A percentile compares a stretch with the other conserved stretches of the same genome.
These are phyloP conservation scores for Epichloe bromicola DNA, from an alignment of 2,329 filamentous ascomycete species.

Conservation along the genomic window DNA sequence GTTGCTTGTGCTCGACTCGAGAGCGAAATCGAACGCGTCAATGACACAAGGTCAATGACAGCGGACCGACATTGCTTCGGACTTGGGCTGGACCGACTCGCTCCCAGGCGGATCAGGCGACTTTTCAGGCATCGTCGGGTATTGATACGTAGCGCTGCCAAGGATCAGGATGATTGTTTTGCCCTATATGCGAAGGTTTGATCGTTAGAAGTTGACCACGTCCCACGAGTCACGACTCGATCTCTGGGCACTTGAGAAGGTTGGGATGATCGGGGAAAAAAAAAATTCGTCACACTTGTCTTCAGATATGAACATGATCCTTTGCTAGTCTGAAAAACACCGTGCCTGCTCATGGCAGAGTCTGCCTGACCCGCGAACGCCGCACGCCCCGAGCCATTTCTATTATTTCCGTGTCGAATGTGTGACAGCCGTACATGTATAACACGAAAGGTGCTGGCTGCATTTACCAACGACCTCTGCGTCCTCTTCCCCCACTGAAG, in stretches of 20 bases:
- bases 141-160: too few relatives aligned
- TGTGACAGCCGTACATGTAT: not conserved
- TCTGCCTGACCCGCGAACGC: conserved; percentile 1
- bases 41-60: conserved; percentile 44
- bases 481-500: conserved; percentile 18
- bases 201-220: too few relatives aligned
- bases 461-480: conserved; percentile 16
- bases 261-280: too few relatives aligned
- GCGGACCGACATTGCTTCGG: conserved; percentile 20
- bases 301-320: not conserved
- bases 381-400: not conserved
- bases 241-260: too few relatives aligned
- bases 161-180: too few relatives aligned
- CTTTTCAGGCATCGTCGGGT: too few relatives aligned
- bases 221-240: too few relatives aligned
- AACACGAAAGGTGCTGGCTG: not conserved
- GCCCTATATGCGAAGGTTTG: too few relatives aligned
- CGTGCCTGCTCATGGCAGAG: not conserved
- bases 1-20: conserved; percentile 48
- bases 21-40: conserved; percentile 69
- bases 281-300: too few relatives aligned
- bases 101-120: too few relatives aligned
- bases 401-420: not conserved
- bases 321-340: not conserved
- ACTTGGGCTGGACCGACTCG: too few relatives aligned